These are phyloP conservation scores for Trichophaea hybrida DNA, from an alignment of 2,329 filamentous ascomycete genomes.

Conservation along the genomic window DNA sequence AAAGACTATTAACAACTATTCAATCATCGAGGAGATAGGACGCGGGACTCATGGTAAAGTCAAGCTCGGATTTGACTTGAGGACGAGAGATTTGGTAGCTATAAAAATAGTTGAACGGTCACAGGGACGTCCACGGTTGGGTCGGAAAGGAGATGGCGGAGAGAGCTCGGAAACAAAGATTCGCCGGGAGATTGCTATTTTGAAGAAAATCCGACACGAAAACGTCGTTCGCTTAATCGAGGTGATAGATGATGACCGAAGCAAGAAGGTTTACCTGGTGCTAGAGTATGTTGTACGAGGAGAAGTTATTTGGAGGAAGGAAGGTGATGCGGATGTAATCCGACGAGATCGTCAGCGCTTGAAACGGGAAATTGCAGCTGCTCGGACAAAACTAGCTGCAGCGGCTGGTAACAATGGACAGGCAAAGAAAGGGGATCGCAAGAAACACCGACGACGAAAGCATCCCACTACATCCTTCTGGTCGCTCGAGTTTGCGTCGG, in stretches of 20 bases:
- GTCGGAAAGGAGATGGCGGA: constrained; percentile 45
- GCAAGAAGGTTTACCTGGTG: constrained; percentile 97
- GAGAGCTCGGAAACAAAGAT: constrained; percentile 49
- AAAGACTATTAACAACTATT: constrained; percentile 95
- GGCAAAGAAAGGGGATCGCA: constrained; percentile 45
- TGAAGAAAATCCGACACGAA: constrained; percentile 96
- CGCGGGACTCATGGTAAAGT: constrained; percentile 95
- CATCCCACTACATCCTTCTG: constrained; percentile 25
- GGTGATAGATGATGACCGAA: constrained; percentile 90
- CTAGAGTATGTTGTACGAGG: constrained; percentile 89
- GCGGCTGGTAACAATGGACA: constrained; percentile 41
- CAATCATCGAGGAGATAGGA: constrained; percentile 90
- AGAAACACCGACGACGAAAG: constrained; percentile 30
- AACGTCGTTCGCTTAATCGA: constrained; percentile 92
- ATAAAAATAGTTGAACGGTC: constrained; percentile 98
- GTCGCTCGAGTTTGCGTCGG: constrained; percentile 27
- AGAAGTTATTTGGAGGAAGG: constrained; percentile 86
- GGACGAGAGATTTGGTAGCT: constrained; percentile 65
- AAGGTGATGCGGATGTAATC: constrained; percentile 70
- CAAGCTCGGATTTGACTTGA: constrained; percentile 73
- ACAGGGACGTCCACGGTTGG: constrained; percentile 83
- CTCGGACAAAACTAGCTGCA: constrained; percentile 24
- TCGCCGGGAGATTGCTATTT: constrained; percentile 90
- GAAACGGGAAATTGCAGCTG: constrained; percentile 47
- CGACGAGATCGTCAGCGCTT: constrained; percentile 67